These are phyloP conservation scores for Inga oerstediana DNA, from an alignment of 306 rosid species.

Conservation along the genomic window DNA sequence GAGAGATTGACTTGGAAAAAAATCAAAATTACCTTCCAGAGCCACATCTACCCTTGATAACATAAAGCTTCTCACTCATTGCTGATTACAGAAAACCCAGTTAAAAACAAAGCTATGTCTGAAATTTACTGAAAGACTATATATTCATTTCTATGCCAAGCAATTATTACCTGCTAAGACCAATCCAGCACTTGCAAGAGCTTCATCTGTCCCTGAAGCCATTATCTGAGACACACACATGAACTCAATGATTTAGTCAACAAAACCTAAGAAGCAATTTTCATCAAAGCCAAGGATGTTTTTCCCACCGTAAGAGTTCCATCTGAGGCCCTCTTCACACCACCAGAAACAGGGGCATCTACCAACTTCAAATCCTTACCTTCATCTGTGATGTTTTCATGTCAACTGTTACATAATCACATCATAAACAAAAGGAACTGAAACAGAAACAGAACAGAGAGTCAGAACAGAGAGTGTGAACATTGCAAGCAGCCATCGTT, in stretches of 20 bases:
- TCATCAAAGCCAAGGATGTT: constrained; percentile 32
- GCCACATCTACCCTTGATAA: constrained; percentile 88
- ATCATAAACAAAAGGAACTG: constrained; percentile 35
- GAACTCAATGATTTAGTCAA: constrained; percentile 35
- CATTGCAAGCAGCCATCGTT: too few relatives aligned
- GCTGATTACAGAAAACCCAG: constrained; percentile 56
- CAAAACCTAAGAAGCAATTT: constrained; percentile 31
- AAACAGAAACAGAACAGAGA: too few relatives aligned
- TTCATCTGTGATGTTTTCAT: constrained; percentile 62
- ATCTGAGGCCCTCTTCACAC: constrained; percentile 75
- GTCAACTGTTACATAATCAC: constrained; percentile 36
- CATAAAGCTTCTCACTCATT: constrained; percentile 91
- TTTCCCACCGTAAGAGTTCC: constrained; percentile 88
- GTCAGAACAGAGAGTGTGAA: too few relatives aligned
- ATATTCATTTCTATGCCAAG: constrained; percentile 32
- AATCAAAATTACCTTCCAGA: constrained; percentile 79
- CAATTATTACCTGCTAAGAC: constrained; percentile 74
- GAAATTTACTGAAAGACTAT: constrained; percentile 25
- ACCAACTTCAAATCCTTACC: constrained; percentile 83
- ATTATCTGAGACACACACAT: constrained; percentile 63
- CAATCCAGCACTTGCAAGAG: constrained; percentile 76
- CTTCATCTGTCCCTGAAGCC: constrained; percentile 87
- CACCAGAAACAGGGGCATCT: constrained; percentile 99
- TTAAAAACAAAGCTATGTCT: constrained; percentile 35
- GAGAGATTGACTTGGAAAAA: constrained; percentile 20